Base-by-base conservation (phyloP, 73 alveolate species). In the Paraurostyla sp. region DNA sequence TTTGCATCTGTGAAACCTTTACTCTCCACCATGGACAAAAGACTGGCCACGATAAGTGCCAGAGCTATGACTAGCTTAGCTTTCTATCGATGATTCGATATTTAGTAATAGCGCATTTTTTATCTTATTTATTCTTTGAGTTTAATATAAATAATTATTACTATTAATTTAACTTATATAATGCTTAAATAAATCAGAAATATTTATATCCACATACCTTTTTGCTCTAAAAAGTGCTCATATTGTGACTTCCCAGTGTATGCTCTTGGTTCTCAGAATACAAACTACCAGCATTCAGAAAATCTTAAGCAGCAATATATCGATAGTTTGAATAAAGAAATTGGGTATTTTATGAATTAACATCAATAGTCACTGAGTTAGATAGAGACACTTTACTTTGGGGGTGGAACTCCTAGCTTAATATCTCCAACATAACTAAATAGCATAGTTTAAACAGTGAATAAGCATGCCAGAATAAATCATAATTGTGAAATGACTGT, bases 341-440 rank as follows among this genome's bases (percentile, higher is more conserved):
- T 91, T 2, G 45, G 40, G 0, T 3, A 0, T 49, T 35, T 50
- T 20, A 32, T 59, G 22, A 45, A 54, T 23, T 20, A 33, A 27
- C 0, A 11, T 33, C 4, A 25, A 78, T 2, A 50, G 2, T 30
- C 7, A 22, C 38, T 51, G n/a, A 25, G 78, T 11, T 15, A 59
- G 27, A 71, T 75, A 36, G 33, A 91, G 42, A 75, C 94, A 22
- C 20, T 91, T 23, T 91, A 91, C 71, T 87, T 91, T 87, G 96
- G 96, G 30, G 96, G 96, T 27, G 96, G 96, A 23, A 91, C 96
- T 46, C 96, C 96, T 11, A 86, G 94, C 76, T 69, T 91, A 7
- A 42, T 91, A 15, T 30, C 59, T 15, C 52, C 91, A 7, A 58
- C 46, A 27, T 41, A 81, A 59, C 35, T 91, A 4, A 58, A 91